These are phyloP conservation scores for Aspergillus bertholletiae DNA, from an alignment of 495 filamentous ascomycete species.

Conservation along the genomic window DNA sequence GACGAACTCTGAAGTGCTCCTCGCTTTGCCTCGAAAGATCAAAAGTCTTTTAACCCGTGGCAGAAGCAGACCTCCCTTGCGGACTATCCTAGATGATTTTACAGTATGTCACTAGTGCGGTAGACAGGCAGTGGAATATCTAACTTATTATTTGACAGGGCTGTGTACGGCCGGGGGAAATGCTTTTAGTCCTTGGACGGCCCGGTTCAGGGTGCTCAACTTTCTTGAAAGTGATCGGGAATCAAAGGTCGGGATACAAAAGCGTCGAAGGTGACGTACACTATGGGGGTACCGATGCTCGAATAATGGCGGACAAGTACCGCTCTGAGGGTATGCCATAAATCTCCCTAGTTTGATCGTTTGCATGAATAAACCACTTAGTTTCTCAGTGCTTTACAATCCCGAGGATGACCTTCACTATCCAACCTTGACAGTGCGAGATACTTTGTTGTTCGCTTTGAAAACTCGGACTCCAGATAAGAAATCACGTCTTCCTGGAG, in stretches of 20 bases:
- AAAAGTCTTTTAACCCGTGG: slow-evolving; percentile 41
- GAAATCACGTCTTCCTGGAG: slow-evolving; percentile 53
- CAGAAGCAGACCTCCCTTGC: slow-evolving; percentile 46
- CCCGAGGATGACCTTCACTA: slow-evolving; percentile 77
- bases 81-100: slow-evolving; percentile 63
- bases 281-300: slow-evolving; percentile 60
- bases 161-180: slow-evolving; percentile 44
- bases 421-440: slow-evolving; percentile 64
- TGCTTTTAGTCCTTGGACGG: slow-evolving; percentile 65
- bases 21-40: slow-evolving; percentile 53
- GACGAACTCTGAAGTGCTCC: slow-evolving; percentile 59
- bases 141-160: slow-evolving; percentile 21
- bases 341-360: background rate
- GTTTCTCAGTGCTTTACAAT: slow-evolving; percentile 51
- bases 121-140: slow-evolving; percentile 30
- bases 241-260: slow-evolving; percentile 62
- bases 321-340: slow-evolving; percentile 49
- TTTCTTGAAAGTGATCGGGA: slow-evolving; percentile 66
- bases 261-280: slow-evolving; percentile 58
- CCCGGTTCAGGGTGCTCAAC: slow-evolving; percentile 72
- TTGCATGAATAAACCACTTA: background rate
- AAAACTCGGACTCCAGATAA: slow-evolving; percentile 65
- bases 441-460: slow-evolving; percentile 69
- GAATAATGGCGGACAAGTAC: slow-evolving; percentile 59
- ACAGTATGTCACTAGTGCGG: slow-evolving; percentile 35